These are phyloP conservation scores for Pythium brachiatum DNA, from an alignment of 352 stramenopile genomes.

Conservation along the genomic window DNA sequence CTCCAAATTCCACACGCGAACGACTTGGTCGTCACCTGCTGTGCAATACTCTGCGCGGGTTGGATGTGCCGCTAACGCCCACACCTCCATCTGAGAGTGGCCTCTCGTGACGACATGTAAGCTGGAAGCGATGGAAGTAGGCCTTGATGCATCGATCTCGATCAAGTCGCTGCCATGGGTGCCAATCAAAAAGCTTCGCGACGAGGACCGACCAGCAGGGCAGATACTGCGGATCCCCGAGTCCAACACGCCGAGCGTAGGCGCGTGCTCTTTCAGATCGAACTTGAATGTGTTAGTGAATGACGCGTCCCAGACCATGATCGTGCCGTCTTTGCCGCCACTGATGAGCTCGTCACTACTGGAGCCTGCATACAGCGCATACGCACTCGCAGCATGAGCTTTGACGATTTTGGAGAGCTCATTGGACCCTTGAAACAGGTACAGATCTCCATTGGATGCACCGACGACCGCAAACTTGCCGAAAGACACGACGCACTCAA, in stretches of 20 bases:
- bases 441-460: conserved; percentile 70
- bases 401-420: conserved; percentile 49
- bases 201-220: conserved; percentile 20
- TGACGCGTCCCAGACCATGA: conserved; percentile 82
- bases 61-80: conserved; percentile 79
- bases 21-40: conserved; percentile 73
- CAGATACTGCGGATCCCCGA: conserved; percentile 49
- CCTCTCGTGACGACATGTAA: conserved; percentile 44
- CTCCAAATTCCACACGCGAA: conserved; percentile 75
- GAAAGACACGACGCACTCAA: conserved; percentile 57
- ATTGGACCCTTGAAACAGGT: conserved; percentile 65
- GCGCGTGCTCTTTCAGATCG: conserved; percentile 38
- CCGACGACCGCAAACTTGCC: conserved; percentile 42
- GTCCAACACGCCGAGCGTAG: conserved; percentile 21
- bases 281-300: conserved; percentile 41
- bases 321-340: conserved; percentile 83
- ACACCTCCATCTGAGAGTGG: conserved; percentile 77
- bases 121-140: conserved; percentile 12
- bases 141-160: conserved; percentile 61
- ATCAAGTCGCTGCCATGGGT: conserved; percentile 86
- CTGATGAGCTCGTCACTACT: conserved; percentile 61
- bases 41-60: conserved; percentile 66
- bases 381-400: conserved; percentile 43
- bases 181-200: conserved; percentile 67
- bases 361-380: conserved; percentile 46